These are phyloP conservation scores for Fusarium sp. DNA, from an alignment of 2,329 filamentous ascomycete genomes.

Conservation along the genomic window DNA sequence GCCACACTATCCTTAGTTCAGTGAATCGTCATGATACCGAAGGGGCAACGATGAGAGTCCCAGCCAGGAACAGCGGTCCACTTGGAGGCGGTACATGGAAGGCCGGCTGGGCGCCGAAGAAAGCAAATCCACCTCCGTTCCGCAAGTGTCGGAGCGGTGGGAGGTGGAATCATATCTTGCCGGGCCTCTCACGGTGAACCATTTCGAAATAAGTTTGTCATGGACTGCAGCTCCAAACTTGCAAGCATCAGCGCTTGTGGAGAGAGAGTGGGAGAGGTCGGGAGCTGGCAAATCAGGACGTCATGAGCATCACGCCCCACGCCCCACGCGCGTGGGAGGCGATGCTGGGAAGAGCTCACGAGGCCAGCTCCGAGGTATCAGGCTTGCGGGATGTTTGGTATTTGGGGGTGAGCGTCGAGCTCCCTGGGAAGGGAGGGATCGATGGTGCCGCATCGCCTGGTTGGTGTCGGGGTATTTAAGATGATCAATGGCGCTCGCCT, in stretches of 20 bases:
- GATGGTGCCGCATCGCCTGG: neutral
- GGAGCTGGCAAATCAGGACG: constrained; percentile 42
- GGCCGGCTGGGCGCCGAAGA: constrained; percentile 23
- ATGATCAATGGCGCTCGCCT: constrained; percentile 17
- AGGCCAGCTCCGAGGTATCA: constrained; percentile 30
- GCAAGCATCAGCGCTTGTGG: constrained; percentile 44
- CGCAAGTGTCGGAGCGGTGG: constrained; percentile 25
- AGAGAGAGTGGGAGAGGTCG: constrained; percentile 45
- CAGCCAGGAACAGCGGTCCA: constrained; percentile 38
- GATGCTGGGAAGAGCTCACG: constrained; percentile 37
- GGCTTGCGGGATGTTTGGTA: constrained; percentile 6
- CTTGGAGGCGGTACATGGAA: constrained; percentile 18
- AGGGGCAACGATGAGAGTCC: constrained; percentile 24
- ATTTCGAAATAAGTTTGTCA: constrained; percentile 46
- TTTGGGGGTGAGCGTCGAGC: neutral
- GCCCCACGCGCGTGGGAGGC: constrained; percentile 45
- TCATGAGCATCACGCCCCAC: constrained; percentile 40
- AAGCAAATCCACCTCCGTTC: constrained; percentile 18
- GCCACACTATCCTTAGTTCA: constrained; percentile 42
- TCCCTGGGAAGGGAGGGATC: constrained; percentile 1
- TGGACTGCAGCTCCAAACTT: constrained; percentile 38
- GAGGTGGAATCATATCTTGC: constrained; percentile 24
- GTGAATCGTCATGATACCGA: constrained; percentile 39
- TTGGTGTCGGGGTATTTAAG: constrained; percentile 17
- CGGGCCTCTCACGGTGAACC: constrained; percentile 37